Evolutionary conservation across 1,284 basidiomycete genomes (phyloP), one percentile per base, ranked within the genome.

Genomic region (Naganishia sp.): DNA sequence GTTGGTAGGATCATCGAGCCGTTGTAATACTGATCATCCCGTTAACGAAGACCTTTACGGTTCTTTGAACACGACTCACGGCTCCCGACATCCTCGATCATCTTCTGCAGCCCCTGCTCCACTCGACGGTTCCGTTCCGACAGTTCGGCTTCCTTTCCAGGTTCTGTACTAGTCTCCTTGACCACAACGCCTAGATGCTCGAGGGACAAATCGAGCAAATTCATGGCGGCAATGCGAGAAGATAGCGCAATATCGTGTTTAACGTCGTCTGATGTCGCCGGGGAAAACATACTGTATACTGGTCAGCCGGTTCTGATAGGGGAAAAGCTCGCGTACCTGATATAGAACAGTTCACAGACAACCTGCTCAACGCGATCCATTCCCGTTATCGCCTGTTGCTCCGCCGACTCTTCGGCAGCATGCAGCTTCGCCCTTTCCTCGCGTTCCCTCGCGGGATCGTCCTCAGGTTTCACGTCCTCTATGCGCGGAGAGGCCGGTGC

Each of bases 241-340:
- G 92, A 86, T 3, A 98, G 81, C 0, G 91, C 88, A 72, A 92
- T 90, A 73, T 97, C 92, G 73, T 94, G 92, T 1, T 86, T 87
- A 0, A 85, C 82, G 74, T 96, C 92, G 68, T 92, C 89, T 0
- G 90, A 88, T 0, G 83, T 83, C 2, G 85, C 81, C 1, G 86
- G 87, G 2, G 85, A 81, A 74, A 88, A 90, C 23, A 90, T 74
- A 53, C 86, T 87, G 67, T 17, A 46, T 23, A 46, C 56, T 35
- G 58, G 25, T 15, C 28, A n/a, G 15, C 13, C 31, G 25, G 13
- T 31, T 32, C 25, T 32, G 6, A 5, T 2, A 18, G 3, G 2
- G 6, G 18, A 32, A 7, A 15, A 18, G 6, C 23, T 9, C 17
- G 75, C 81, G 60, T 64, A 85, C 86, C 84, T 78, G 72, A 89